Conservation (phyloP, 164 flowering plant genomes). For the Aristolochia californica region DNA sequence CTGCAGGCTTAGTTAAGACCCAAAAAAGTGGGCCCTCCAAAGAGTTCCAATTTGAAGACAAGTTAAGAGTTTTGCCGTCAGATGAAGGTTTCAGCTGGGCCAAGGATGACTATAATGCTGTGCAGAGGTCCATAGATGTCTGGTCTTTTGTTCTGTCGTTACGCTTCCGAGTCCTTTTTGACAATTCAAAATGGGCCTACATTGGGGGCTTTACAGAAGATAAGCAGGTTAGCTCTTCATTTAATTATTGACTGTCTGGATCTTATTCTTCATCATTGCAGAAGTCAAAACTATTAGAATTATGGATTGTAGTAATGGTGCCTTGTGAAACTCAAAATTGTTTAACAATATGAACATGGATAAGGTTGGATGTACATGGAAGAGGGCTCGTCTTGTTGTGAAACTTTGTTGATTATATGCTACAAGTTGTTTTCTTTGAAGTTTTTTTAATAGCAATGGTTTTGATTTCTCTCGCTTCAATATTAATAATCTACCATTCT, state of each 20-base stretch:
- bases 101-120: conserved; percentile 60
- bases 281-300: background rate
- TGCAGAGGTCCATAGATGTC: conserved; percentile 68
- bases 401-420: no score
- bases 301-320: background rate
- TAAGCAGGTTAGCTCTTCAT: conserved; percentile 46
- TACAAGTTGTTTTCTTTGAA: no score
- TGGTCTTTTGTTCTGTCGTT: conserved; percentile 79
- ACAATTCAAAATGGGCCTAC: conserved; percentile 89
- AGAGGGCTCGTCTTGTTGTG: no score
- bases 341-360: no score
- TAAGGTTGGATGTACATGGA: no score
- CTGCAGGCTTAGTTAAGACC: conserved; percentile 23
- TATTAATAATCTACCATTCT: background rate
- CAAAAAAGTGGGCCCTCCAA: conserved; percentile 12
- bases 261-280: conserved; percentile 1
- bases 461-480: background rate
- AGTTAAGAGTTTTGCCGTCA: conserved; percentile 54
- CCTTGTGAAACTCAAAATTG: no score
- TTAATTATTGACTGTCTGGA: background rate
- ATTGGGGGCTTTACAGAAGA: conserved; percentile 77
- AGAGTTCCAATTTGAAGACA: conserved; percentile 49
- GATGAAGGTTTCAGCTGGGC: conserved; percentile 95
- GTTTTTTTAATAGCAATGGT: no score
- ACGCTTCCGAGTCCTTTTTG: conserved; percentile 62